These are phyloP conservation scores for Mucor ambiguus DNA, from an alignment of 371 early-diverging fungal species.

Conservation along the genomic window DNA sequence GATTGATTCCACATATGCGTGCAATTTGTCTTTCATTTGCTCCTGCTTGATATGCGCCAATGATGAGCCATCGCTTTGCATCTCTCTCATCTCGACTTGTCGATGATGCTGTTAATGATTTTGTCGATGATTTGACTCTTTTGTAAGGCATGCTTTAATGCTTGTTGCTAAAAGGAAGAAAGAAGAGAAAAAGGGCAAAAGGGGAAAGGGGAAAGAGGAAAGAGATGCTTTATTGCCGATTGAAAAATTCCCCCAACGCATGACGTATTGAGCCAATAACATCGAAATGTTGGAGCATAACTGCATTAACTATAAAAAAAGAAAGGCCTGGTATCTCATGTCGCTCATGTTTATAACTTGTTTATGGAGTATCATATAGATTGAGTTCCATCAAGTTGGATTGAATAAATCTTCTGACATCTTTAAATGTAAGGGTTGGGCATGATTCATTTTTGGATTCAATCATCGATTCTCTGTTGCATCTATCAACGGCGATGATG, in stretches of 20 bases:
- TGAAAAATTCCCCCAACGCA: background rate
- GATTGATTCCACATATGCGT: conserved; percentile 41
- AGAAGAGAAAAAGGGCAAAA: background rate
- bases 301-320: conserved; percentile 1
- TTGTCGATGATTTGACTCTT: background rate
- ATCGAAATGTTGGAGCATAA: background rate
- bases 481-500: no score
- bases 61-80: conserved; percentile 39
- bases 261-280: conserved; percentile 2
- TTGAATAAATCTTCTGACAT: no score
- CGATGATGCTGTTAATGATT: background rate
- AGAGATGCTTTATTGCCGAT: background rate
- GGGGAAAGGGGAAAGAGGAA: background rate
- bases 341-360: background rate
- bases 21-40: conserved; percentile 41
- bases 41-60: conserved; percentile 54
- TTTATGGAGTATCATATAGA: no score
- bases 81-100: conserved; percentile 10
- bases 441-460: no score
- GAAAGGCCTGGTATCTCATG: conserved; percentile 4
- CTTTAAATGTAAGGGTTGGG: no score
- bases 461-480: no score
- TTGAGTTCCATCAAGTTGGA: no score
- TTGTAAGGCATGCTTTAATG: background rate
- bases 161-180: background rate